A percentile compares a stretch with the other conserved stretches of the same genome.
Conservation (phyloP, 768 basidiomycete genomes). For the Russula emetica region DNA sequence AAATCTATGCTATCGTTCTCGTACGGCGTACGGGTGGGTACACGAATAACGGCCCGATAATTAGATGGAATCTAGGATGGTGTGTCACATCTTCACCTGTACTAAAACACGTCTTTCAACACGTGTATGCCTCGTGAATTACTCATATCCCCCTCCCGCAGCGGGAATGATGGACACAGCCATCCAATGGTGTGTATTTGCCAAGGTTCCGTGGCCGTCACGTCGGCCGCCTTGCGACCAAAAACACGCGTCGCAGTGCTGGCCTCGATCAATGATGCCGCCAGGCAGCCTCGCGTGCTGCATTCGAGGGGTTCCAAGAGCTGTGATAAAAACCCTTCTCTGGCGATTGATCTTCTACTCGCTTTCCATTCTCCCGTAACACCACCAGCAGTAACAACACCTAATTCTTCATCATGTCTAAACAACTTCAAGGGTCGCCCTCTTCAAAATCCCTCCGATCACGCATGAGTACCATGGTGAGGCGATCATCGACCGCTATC, state of each 20-base stretch:
- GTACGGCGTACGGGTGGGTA: no score
- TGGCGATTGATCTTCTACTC: constrained; percentile 16
- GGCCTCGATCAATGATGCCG: constrained; percentile 26
- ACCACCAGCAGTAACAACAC: not conserved
- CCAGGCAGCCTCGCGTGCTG: constrained; percentile 25
- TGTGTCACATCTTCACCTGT: constrained; percentile 14
- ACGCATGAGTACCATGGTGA: constrained; percentile 26
- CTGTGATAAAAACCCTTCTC: constrained; percentile 20
- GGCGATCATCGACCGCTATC: constrained; percentile 26
- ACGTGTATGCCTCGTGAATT: constrained; percentile 23
- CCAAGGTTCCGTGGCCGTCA: not conserved
- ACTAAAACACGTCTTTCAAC: constrained; percentile 20
- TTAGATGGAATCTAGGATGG: not conserved
- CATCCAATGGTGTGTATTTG: not conserved
- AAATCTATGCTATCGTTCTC: not conserved
- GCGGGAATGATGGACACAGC: not conserved
- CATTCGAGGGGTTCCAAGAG: not conserved
- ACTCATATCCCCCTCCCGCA: constrained; percentile 1
- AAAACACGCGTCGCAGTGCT: constrained; percentile 23
- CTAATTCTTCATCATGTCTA: constrained; percentile 18
- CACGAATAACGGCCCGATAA: not conserved
- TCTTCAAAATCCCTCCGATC: constrained; percentile 19
- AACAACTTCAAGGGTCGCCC: constrained; percentile 11
- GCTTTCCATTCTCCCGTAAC: constrained; percentile 12
- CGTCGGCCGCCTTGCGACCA: constrained; percentile 11